Conservation (phyloP, 768 basidiomycete genomes). For the Roridomyces roridus region DNA sequence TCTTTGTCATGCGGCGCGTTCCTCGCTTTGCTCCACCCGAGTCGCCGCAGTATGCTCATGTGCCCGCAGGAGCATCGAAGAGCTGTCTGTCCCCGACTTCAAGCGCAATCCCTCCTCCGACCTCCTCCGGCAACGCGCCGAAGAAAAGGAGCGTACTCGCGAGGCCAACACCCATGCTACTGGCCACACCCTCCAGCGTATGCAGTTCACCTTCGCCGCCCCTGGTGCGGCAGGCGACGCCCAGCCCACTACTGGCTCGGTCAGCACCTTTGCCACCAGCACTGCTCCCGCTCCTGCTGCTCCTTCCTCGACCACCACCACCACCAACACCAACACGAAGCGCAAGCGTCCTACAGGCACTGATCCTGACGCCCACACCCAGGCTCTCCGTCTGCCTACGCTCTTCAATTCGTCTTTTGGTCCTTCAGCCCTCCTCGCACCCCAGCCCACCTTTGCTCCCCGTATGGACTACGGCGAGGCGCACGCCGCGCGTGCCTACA, state of each 20-base stretch:
- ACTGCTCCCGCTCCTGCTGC: constrained; percentile 51
- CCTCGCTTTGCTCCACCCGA: too few species aligned
- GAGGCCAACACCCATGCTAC: constrained; percentile 67
- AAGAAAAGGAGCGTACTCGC: constrained; percentile 80
- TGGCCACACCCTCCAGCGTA: constrained; percentile 81
- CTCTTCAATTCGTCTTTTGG: constrained; percentile 80
- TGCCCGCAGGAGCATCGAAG: constrained; percentile 75
- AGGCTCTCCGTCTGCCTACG: constrained; percentile 70
- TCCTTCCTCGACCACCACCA: constrained; percentile 55
- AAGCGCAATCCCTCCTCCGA: constrained; percentile 81
- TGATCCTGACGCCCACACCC: constrained; percentile 16
- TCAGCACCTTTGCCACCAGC: constrained; percentile 63
- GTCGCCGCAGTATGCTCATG: too few species aligned
- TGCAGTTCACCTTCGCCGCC: constrained; percentile 90
- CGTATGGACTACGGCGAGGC: constrained; percentile 83
- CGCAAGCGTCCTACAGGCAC: constrained; percentile 35
- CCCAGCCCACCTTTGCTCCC: constrained; percentile 70
- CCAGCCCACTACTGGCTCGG: constrained; percentile 48
- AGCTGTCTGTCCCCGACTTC: constrained; percentile 85
- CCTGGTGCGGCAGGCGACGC: constrained; percentile 55
- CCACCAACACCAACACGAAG: constrained; percentile 45
- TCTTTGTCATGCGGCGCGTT: too few species aligned
- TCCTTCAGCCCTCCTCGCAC: constrained; percentile 75
- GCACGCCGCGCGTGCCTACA: constrained; percentile 50
- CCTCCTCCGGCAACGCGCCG: constrained; percentile 80